Base-by-base conservation (phyloP, 306 rosid species). In the Quercus agrifolia region DNA sequence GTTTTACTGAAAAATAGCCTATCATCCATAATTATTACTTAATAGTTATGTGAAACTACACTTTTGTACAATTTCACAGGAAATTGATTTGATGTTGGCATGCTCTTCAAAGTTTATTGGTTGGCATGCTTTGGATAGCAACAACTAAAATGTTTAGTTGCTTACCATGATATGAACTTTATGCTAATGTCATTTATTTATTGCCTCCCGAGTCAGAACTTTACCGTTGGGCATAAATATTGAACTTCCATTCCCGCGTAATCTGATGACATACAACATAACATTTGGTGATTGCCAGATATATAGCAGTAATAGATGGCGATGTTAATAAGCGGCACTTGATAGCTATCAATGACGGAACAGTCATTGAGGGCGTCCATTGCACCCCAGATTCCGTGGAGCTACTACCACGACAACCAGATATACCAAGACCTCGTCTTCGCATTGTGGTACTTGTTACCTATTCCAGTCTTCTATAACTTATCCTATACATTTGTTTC, bases 381-480 rank as follows among this genome's bases (percentile, higher is more conserved):
- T 92, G 99, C 85, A 64, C 78, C 54, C 99, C 99, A 66, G 97
- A 94, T 83, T 77, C 72, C 13, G 97, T 94, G 61, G 97, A 92
- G 87, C 82, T 94, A 70, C 87, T 94, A 67, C 97, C 97, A 13
- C 86, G 74, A 21, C 87, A 86, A 81, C 91, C 95, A 77, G 94
- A 92, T 83, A 67, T 78, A 74, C 79, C 90, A 61, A 90, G 92
- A 77, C 59, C 88, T 67, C 99, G 97, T 78, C 87, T 92, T 85
- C 95, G 97, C 54, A 87, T 92, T 58, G 95, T 92, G 97, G 99
- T 94, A 88, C 62, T 41, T 62, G 23, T 74, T 66, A 71, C 74
- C 72, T 80, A 9, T 79, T 74, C 72, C 73, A 23, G 46, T 79
- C 70, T 70, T 56, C 59, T 68, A 68, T 18, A 55, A 75, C 54